Conservation (phyloP, 805 yeast species). For the Candida morakotiae region DNA sequence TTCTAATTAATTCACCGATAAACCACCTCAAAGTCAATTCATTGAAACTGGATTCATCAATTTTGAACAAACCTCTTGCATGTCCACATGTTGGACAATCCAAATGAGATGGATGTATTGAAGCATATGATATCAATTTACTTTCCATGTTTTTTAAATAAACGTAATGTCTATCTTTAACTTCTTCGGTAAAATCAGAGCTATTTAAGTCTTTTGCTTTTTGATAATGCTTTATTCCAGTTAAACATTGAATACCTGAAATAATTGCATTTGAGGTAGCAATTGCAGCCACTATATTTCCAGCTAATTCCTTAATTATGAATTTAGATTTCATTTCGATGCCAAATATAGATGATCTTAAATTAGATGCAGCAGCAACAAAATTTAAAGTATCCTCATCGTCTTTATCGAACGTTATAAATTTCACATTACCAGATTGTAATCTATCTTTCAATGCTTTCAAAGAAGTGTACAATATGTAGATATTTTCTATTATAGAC, state of each 20-base stretch:
- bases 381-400: constrained; percentile 88
- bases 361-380: constrained; percentile 80
- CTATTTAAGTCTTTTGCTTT: constrained; percentile 11
- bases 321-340: constrained; percentile 75
- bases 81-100: constrained; percentile 66
- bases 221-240: constrained; percentile 54
- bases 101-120: constrained; percentile 62
- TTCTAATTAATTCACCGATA: constrained; percentile 43
- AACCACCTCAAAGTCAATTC: constrained; percentile 44
- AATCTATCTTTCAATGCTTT: constrained; percentile 48
- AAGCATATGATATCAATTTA: constrained; percentile 43
- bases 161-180: constrained; percentile 6
- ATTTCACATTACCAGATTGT: constrained; percentile 25
- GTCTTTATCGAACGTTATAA: constrained; percentile 82
- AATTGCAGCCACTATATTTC: constrained; percentile 96
- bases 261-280: constrained; percentile 97
- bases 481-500: constrained; percentile 60
- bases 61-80: constrained; percentile 46
- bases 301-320: constrained; percentile 91
- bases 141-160: constrained; percentile 22
- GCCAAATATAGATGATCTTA: constrained; percentile 65
- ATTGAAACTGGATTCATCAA: constrained; percentile 24
- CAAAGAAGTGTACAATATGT: constrained; percentile 50
- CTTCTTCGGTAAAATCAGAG: constrained; percentile 22
- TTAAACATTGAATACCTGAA: constrained; percentile 81